A percentile compares a stretch with the other conserved stretches of the same genome.
phyloP scores from a whole-genome alignment of 148 eudicot species.

The Bassia scoparia region DNA sequence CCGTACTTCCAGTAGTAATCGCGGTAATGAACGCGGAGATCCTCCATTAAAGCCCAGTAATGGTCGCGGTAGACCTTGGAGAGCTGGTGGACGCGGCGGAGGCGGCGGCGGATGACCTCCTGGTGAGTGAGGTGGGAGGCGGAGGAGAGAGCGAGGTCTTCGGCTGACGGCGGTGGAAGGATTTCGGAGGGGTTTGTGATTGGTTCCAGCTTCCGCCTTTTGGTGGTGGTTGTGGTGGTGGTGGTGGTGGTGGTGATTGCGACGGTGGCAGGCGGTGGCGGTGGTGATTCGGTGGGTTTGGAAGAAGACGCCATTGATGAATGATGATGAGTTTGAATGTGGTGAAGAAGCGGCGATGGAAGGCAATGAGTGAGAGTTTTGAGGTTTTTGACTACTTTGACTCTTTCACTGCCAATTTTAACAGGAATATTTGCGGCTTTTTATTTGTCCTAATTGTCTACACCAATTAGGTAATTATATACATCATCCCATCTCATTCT shows the following conservation, averaged over 20 bases:
- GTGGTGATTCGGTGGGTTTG: constrained; percentile 12
- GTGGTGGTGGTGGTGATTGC: background rate
- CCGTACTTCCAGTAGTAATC: constrained; percentile 51
- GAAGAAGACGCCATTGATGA: constrained; percentile 37
- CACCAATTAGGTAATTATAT: too few species aligned
- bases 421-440: too few species aligned
- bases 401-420: too few species aligned
- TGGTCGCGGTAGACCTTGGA: constrained; percentile 38
- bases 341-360: background rate
- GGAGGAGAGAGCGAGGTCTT: constrained; percentile 26
- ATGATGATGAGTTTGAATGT: background rate
- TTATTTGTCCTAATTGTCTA: too few species aligned
- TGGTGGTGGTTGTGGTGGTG: background rate
- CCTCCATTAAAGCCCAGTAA: constrained; percentile 61
- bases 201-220: background rate
- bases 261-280: background rate
- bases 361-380: background rate
- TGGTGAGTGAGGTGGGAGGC: constrained; percentile 40
- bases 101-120: constrained; percentile 44
- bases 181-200: background rate
- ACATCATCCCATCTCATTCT: too few species aligned
- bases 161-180: constrained; percentile 7
- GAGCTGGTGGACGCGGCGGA: constrained; percentile 30
- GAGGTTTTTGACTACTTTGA: background rate
- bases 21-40: constrained; percentile 33